Base-by-base conservation (phyloP, 805 yeast species). In the Maudiozyma bulderi region DNA sequence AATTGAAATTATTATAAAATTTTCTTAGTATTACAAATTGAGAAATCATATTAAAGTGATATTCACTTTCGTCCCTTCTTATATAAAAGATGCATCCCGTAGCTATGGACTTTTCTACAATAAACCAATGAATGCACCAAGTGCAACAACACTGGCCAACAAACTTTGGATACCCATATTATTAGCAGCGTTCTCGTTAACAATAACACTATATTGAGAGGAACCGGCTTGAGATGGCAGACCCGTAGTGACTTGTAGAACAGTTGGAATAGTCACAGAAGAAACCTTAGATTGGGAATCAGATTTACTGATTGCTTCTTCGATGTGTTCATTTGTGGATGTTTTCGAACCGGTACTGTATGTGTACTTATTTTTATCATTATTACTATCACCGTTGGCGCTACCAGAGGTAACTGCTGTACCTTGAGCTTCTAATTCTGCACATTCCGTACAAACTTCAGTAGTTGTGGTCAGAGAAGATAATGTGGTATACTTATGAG, bases 331-430 rank as follows among this genome's bases (percentile, higher is more conserved):
- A 8, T 15, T 35, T 35, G 38, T 3, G 38, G 14, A 35, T 14
- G 13, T 6, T n/a, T 15, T 35, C 6, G 20, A 35, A 13, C 38
- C 14, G 14, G 26, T 20, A 20, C 26, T 4, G 26, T 20, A 20
- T 20, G 26, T 20, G 26, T 20, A 32, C n/a, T 52, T 45, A n/a
- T 57, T 46, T 20, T 53, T 14, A n/a, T 44, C 35, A 28, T 48
- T 35, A 5, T 54, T 46, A 13, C 2, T 15, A 30, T 10, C 13
- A 31, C 6, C 37, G 5, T 30, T 32, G 13, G 44, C 35, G n/a
- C 5, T 11, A 42, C 20, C 9, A 11, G 37, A 4, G 3, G 30
- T 11, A 28, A 11, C 31, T 5, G 37, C 37, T 10, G 44, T 30
- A 14, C 37, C 44, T 20, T 10, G 30, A 8, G 37, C 35, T 15